A percentile compares a stretch with the other conserved stretches of the same genome.
Conservation (phyloP, 1,284 basidiomycete genomes). For the Anthracocystis walkeri region DNA sequence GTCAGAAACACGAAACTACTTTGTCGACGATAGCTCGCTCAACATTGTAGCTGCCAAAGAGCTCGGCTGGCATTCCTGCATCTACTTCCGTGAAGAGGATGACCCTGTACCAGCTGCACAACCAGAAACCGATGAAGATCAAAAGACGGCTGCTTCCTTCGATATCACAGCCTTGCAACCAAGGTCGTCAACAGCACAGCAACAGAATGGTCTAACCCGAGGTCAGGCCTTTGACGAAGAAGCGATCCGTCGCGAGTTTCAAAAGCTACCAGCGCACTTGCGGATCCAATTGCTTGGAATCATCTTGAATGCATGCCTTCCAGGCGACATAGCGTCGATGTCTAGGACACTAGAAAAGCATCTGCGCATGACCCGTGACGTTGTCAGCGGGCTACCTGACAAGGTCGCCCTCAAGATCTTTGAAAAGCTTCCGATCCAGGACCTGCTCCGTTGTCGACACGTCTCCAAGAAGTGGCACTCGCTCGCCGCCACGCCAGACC, state of each 20-base stretch:
- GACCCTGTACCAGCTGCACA: conserved; percentile 17
- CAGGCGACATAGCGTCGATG: conserved; percentile 57
- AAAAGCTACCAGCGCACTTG: conserved; percentile 35
- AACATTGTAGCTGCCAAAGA: conserved; percentile 61
- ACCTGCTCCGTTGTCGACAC: conserved; percentile 71
- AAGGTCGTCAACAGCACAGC: not conserved
- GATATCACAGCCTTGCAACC: conserved; percentile 22
- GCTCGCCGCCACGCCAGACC: conserved; percentile 77
- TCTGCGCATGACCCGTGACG: conserved; percentile 81
- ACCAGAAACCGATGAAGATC: conserved; percentile 18
- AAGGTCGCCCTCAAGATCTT: conserved; percentile 78
- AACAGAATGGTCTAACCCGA: not conserved
- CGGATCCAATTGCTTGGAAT: conserved; percentile 55
- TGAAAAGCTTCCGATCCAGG: conserved; percentile 76
- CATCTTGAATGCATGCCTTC: conserved; percentile 54
- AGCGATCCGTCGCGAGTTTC: conserved; percentile 40
- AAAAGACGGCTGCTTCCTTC: conserved; percentile 29
- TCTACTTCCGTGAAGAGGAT: conserved; percentile 59
- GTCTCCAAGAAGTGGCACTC: conserved; percentile 82
- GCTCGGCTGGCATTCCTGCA: conserved; percentile 64
- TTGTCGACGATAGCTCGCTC: conserved; percentile 67
- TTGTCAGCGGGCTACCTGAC: conserved; percentile 80
- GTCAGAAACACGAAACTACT: conserved; percentile 47
- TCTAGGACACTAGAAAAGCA: conserved; percentile 79
- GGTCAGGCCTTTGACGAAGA: conserved; percentile 46